phyloP scores from a whole-genome alignment of 2,329 filamentous ascomycete species.

The Fusarium mexicanum region DNA sequence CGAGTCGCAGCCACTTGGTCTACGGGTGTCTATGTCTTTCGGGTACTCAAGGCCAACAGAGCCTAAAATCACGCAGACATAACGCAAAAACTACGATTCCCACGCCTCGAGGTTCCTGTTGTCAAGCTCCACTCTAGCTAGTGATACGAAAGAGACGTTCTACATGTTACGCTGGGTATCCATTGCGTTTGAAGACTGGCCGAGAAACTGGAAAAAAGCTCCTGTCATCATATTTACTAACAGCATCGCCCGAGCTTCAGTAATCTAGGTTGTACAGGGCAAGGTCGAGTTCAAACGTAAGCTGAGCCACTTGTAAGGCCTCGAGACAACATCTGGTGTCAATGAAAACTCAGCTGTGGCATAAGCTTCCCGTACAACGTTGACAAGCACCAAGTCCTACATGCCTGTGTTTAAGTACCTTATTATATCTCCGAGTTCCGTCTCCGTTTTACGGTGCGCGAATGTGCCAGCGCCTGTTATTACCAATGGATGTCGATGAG shows the following conservation, averaged over 20 bases:
- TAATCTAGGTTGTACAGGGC: neutral
- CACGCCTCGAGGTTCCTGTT: neutral
- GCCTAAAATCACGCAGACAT: neutral
- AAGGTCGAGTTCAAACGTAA: neutral
- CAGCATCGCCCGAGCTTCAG: neutral
- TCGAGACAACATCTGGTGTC: neutral
- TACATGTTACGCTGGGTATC: neutral
- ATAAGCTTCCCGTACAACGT: neutral
- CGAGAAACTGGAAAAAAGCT: neutral
- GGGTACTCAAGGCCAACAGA: neutral
- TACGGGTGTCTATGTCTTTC: neutral
- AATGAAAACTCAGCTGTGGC: neutral
- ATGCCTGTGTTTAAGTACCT: neutral
- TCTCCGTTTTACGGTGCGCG: neutral
- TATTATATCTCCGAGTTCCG: neutral
- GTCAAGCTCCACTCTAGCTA: neutral
- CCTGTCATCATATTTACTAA: neutral
- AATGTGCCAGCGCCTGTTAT: slow-evolving; percentile 1
- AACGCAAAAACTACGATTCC: neutral
- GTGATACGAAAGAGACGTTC: no score
- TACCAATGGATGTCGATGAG: neutral
- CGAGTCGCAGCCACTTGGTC: neutral
- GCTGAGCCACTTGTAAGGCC: neutral
- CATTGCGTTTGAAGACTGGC: neutral
- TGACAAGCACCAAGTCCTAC: neutral